Base-by-base conservation (phyloP, 768 basidiomycete genomes). In the Porphyrellus cyaneotinctus region DNA sequence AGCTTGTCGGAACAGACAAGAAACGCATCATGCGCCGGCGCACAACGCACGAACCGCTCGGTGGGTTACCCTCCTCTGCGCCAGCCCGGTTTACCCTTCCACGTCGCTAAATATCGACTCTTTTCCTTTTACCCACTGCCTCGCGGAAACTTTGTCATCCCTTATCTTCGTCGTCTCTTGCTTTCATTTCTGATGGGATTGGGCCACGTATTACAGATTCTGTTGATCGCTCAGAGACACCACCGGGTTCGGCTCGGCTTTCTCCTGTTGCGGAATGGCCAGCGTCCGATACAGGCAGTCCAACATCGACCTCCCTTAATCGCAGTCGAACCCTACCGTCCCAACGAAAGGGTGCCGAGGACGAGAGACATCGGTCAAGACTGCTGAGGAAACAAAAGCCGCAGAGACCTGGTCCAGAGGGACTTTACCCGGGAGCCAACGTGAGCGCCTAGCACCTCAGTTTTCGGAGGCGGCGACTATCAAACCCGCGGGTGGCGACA, bases 281-380 rank as follows among this genome's bases (percentile, higher is more conserved):
- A 26, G 54, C 67, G 33, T 64, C 71, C 28, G 65, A 60, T 28
- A 47, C 63, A 33, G 53, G 54, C 26, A 72, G 60, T 36, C 66
- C 65, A 45, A 70, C 63, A 33, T 63, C 64, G 14, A 64, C 67
- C 10, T 64, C 72, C 3, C 69, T 71, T 14, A 74, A 72, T 44
- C 76, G 87, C 23, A 87, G 87, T 62, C 77, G 81, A 51, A 90
- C 87, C 33, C 50, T 90, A 42, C 87, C 87, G 58, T 66, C 51
- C 13, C 62, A 62, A 20, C 57, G 61, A 33, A 33, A 51, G 28
- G 36, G 49, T 26, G 20, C 59, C 52, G 69, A 72, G 47, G 73
- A 79, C 17, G 74, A 71, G 44, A 70, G 62, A 58, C 73, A 58
- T 51, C 70, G 68, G 28, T 58, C 69, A 32, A 68, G 75, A 52